These are phyloP conservation scores for Tetracentron sinense DNA, from an alignment of 164 flowering plant genomes.

Conservation along the genomic window DNA sequence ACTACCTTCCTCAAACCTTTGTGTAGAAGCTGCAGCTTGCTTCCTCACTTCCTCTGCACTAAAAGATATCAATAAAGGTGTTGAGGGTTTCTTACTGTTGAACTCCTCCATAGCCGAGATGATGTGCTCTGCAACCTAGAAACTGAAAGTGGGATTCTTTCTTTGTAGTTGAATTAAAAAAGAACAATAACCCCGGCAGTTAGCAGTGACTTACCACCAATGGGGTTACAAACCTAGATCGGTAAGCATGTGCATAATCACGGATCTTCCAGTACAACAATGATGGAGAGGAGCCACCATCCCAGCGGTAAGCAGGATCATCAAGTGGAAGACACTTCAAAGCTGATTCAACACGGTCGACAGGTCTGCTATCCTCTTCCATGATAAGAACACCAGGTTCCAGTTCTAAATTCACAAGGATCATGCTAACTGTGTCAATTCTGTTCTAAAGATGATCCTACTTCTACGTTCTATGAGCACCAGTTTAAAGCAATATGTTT, in stretches of 20 bases:
- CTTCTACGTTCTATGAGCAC: neutral
- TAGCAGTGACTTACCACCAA: slow-evolving; percentile 43
- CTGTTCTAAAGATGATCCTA: neutral
- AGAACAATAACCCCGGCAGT: neutral
- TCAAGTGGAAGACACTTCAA: slow-evolving; percentile 76
- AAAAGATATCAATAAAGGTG: slow-evolving; percentile 64
- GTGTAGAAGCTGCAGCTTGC: slow-evolving; percentile 91
- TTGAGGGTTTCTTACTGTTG: slow-evolving; percentile 48
- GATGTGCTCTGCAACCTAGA: slow-evolving; percentile 78
- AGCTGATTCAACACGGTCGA: slow-evolving; percentile 59
- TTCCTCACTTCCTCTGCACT: slow-evolving; percentile 67
- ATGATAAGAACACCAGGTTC: slow-evolving; percentile 51
- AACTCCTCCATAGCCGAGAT: slow-evolving; percentile 67
- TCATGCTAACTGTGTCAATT: neutral
- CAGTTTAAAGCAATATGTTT: too few species aligned
- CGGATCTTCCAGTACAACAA: slow-evolving; percentile 91
- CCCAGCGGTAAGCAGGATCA: slow-evolving; percentile 47
- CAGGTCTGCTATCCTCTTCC: slow-evolving; percentile 59
- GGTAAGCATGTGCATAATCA: slow-evolving; percentile 91
- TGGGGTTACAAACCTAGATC: slow-evolving; percentile 58
- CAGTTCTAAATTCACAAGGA: slow-evolving; percentile 38
- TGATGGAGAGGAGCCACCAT: slow-evolving; percentile 30
- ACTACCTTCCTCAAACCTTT: slow-evolving; percentile 86
- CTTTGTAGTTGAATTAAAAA: slow-evolving; percentile 6
- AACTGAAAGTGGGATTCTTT: slow-evolving; percentile 13